Evolutionary conservation across 2,329 filamentous ascomycete species (phyloP), one percentile per base, ranked within the genome.

Genomic region (Venturia asperata): DNA sequence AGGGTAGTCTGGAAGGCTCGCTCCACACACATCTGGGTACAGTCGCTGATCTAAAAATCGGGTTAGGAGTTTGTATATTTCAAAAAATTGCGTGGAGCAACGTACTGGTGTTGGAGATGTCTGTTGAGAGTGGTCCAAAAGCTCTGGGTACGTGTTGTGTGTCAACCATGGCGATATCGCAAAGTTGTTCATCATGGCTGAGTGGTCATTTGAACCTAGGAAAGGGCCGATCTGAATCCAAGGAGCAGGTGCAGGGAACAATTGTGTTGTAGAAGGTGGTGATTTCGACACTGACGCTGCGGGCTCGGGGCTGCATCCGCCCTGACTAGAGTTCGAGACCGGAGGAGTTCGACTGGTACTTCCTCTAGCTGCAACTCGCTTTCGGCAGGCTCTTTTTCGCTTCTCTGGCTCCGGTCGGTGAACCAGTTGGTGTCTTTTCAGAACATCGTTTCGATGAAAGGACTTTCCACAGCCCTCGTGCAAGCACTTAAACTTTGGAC

Each of bases 361-460:
- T 21, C 52, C 52, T 11, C 52, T 34, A n/a, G 52, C 52, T 37
- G 52, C 52, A 1, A 58, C 52, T 58, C 52, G 15, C 52, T 58
- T 58, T 21, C 52, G 17, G 30, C 52, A 58, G 9, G 52, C 30
- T 37, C 52, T 58, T 27, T 58, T 58, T 4, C 64, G 64, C 42
- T 67, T 67, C 27, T 62, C 37, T 15, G 66, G 64, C 56, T 67
- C 64, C 21, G 64, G 66, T 43, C 65, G 64, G n/a, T 67, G 66
- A 21, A 67, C 66, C 37, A 66, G 56, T 61, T 67, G 63, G 47
- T 67, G 66, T 41, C 66, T 64, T 61, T 67, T 64, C 42, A 67
- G 52, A 55, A 67, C 66, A 52, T 67, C 66, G 45, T 66, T 65
- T 56, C 66, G 61, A 37, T 67, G 66, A 55, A 67, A 67, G 61